phyloP scores from a whole-genome alignment of 192 early-diverging fungal species.

The Backusella luteola region DNA sequence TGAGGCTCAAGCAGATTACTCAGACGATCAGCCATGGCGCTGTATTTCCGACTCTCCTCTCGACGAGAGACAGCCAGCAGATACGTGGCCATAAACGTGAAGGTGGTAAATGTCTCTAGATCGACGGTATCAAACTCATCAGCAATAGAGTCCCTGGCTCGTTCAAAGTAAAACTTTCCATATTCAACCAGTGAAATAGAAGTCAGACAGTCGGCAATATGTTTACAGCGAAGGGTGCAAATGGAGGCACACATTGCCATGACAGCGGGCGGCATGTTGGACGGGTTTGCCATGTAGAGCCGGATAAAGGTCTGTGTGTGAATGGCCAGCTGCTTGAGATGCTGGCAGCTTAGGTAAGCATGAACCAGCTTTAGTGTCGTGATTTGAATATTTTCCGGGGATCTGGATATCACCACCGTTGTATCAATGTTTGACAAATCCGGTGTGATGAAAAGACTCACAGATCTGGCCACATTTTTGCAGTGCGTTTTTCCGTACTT shows the following conservation, averaged over 20 bases:
- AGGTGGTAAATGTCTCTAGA: constrained; percentile 11
- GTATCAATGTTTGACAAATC: neutral
- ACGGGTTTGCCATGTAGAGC: neutral
- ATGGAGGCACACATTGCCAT: constrained; percentile 15
- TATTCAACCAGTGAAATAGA: neutral
- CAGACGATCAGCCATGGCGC: neutral
- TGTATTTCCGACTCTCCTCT: neutral
- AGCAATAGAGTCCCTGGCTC: constrained; percentile 3
- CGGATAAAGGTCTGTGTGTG: constrained; percentile 15
- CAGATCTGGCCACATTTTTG: neutral
- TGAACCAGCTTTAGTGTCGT: constrained; percentile 3
- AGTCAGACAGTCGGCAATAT: neutral
- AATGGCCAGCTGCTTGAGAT: constrained; percentile 14
- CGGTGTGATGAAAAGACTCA: neutral
- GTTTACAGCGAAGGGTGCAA: constrained; percentile 14
- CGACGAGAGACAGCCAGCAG: neutral
- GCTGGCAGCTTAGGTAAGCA: constrained; percentile 5
- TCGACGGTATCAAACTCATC: constrained; percentile 9
- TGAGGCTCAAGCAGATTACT: neutral
- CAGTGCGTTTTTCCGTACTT: constrained; percentile 11
- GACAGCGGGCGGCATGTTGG: neutral
- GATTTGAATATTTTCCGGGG: neutral
- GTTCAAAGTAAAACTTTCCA: constrained; percentile 10
- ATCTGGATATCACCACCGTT: neutral
- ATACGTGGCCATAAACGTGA: neutral